Percentiles rank a stretch among this genome's conserved stretches.
These are phyloP conservation scores for Pseudogymnoascus sp. DNA, from an alignment of 2,329 filamentous ascomycete genomes.

Conservation along the genomic window DNA sequence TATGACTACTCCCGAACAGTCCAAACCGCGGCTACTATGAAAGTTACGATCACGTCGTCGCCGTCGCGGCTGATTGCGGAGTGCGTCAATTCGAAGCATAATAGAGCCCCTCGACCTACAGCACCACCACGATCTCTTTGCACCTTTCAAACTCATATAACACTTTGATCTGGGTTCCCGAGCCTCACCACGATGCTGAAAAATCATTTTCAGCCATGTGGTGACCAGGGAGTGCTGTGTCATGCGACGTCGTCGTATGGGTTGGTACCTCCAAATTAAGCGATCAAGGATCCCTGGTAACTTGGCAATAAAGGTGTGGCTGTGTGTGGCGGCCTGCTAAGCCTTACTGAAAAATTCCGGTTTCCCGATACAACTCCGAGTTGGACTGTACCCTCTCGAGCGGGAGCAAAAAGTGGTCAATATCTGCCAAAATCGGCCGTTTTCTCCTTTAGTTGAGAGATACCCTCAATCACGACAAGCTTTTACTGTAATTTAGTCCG, in stretches of 20 bases:
- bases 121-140: neutral
- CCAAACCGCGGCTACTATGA: slow-evolving; percentile 11
- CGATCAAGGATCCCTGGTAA: neutral
- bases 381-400: no score
- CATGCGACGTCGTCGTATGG: slow-evolving; percentile 10
- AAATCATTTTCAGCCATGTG: slow-evolving; percentile 13
- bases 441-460: no score
- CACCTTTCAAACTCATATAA: slow-evolving; percentile 14
- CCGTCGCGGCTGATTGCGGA: slow-evolving; percentile 12
- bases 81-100: slow-evolving; percentile 9
- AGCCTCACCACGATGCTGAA: slow-evolving; percentile 17
- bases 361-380: no score
- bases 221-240: no score
- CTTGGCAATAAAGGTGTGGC: neutral
- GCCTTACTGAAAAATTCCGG: no score
- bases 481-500: no score
- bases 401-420: no score
- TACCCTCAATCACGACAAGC: no score
- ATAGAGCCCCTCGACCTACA: neutral
- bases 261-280: slow-evolving; percentile 12
- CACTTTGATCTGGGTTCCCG: slow-evolving; percentile 17
- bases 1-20: slow-evolving; percentile 14
- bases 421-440: no score
- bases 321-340: no score
- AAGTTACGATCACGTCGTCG: slow-evolving; percentile 15